Evolutionary conservation across 495 filamentous ascomycete genomes (phyloP), one percentile per base, ranked within the genome.

Genomic region (Cudoniella acicularis): DNA sequence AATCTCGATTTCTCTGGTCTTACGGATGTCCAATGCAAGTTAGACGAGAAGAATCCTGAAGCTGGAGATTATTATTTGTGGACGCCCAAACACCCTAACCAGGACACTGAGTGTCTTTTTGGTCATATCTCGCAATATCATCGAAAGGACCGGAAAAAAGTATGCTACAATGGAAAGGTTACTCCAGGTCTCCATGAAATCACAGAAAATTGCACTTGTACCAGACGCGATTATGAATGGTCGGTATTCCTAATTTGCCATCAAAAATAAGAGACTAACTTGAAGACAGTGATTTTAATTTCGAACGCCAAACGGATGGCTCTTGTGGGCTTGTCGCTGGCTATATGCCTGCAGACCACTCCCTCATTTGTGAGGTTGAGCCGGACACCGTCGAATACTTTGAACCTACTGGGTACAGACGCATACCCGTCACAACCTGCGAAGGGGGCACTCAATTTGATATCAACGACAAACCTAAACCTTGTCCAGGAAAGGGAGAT

Each of bases 161-260:
- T 87, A 21, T 99, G 95, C 76, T 94, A 83, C 76, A 96, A 96
- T 62, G 84, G 87, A 53, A 79, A 72, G 22, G 78, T 77, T 54
- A 76, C 94, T 72, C 78, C 85, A 42, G 78, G 83, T 30, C 74
- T 91, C 2, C 89, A 91, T 73, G 77, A 79, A 45, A 81, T 89
- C 60, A 76, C 75, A 47, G 69, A 77, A 59, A 89, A 93, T 68
- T 99, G 95, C 77, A 76, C 81, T 56, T 99, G 95, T 70, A 87
- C 81, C 1, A 77, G 87, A 25, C 77, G 83, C 27, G 95, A 99
- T 73, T 99, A 86, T 72, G 95, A 99, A 82, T 99, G 94, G 92
- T 96, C 74, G 74, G 83, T 25, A 22, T 1, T 22, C 43, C 42
- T 10, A 10, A 4, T 27, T 53, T 47, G 3, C 41, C 11, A 10